Evolutionary conservation across 768 basidiomycete species (phyloP).

Genomic region (Fomitopsis pulvina): DNA sequence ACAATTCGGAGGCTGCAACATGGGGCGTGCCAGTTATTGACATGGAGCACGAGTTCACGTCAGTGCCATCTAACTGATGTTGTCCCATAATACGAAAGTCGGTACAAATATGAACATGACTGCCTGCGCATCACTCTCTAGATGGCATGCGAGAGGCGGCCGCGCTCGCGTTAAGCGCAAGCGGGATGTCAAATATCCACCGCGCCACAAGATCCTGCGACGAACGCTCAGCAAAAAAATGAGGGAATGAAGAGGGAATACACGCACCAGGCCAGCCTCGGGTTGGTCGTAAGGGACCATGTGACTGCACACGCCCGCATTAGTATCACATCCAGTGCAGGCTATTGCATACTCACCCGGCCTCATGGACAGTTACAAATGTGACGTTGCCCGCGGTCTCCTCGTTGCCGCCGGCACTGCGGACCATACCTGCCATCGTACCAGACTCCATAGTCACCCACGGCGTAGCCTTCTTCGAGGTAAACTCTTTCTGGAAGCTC

Average conservation of each 20-base stretch:
- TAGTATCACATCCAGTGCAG: background rate
- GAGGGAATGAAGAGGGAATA: background rate
- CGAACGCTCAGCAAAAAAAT: slow-evolving; percentile 4
- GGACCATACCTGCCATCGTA: slow-evolving; percentile 58
- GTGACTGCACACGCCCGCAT: slow-evolving; percentile 42
- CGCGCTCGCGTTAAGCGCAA: slow-evolving; percentile 24
- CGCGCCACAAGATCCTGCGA: slow-evolving; percentile 57
- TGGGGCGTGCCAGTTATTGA: too few species aligned
- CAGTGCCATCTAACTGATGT: too few species aligned
- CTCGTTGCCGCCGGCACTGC: slow-evolving; percentile 59
- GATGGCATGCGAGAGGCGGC: background rate
- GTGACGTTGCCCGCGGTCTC: slow-evolving; percentile 78
- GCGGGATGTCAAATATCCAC: slow-evolving; percentile 51
- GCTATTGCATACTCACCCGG: slow-evolving; percentile 54
- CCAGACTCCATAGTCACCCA: slow-evolving; percentile 53
- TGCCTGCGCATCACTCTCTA: too few species aligned
- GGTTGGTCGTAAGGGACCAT: slow-evolving; percentile 92
- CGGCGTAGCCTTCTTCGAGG: slow-evolving; percentile 36
- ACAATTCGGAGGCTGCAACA: too few species aligned
- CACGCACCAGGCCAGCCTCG: slow-evolving; percentile 69
- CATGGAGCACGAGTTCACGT: too few species aligned
- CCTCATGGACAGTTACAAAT: slow-evolving; percentile 70
- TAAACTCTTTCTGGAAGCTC: slow-evolving; percentile 57
- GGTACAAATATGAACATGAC: too few species aligned
- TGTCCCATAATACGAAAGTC: too few species aligned